Percentiles rank a stretch among this genome's conserved stretches.
These are phyloP conservation scores for Stentor coeruleus DNA, from an alignment of 73 alveolate species.

Conservation along the genomic window DNA sequence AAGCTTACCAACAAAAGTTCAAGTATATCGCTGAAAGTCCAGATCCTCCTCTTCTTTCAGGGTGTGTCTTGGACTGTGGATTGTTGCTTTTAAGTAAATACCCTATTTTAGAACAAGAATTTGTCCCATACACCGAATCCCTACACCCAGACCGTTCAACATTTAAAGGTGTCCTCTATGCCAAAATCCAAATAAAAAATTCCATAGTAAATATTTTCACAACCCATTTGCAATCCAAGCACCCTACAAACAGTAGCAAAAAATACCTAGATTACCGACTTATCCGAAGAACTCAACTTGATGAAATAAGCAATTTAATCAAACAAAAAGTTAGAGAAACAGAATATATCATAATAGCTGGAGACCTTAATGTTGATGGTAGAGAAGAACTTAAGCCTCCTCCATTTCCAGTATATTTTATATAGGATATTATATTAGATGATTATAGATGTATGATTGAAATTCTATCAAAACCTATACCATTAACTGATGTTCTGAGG, in stretches of 20 bases:
- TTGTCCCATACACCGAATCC: neutral
- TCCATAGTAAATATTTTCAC: neutral
- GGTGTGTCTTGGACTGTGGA: constrained; percentile 1
- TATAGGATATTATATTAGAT: neutral
- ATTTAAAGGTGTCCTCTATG: constrained; percentile 21
- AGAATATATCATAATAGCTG: neutral
- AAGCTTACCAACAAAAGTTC: neutral
- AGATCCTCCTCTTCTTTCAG: neutral
- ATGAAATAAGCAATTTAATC: neutral
- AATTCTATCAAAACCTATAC: neutral
- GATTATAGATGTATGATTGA: neutral
- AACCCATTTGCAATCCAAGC: constrained; percentile 8
- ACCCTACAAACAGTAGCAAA: neutral
- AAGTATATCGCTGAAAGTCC: neutral
- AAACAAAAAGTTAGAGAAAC: neutral
- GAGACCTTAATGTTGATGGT: constrained; percentile 22
- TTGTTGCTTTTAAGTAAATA: neutral
- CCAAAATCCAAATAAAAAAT: neutral
- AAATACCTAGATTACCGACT: constrained; percentile 8
- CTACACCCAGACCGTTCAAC: constrained; percentile 13
- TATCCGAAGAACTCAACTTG: neutral
- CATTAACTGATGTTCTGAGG: constrained; percentile 16
- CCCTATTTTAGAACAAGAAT: constrained; percentile 1
- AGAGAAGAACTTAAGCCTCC: constrained; percentile 22
- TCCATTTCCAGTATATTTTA: constrained; percentile 14